These are phyloP conservation scores for Neurospora cerealis DNA, from an alignment of 495 filamentous ascomycete genomes.

Conservation along the genomic window DNA sequence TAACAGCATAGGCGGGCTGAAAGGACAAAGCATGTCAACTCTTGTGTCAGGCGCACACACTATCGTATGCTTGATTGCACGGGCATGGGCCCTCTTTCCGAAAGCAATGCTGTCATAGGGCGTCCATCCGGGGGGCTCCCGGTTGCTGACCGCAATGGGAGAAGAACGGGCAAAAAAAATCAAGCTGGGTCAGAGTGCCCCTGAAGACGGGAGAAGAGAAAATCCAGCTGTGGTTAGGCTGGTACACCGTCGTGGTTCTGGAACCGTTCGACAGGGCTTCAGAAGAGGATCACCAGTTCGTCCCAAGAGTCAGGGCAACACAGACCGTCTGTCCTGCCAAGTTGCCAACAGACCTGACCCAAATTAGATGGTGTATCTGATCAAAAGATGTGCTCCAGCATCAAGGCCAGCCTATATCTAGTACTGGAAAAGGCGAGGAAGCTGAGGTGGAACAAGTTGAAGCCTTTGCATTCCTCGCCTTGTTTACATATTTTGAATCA, in stretches of 20 bases:
- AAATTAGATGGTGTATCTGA: not conserved
- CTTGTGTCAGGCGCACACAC: not conserved
- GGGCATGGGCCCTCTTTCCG: not conserved
- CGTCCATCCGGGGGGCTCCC: not conserved
- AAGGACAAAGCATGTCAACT: not conserved
- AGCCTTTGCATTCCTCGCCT: slow-evolving; percentile 16
- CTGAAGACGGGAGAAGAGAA: not conserved
- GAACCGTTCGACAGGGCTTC: not conserved
- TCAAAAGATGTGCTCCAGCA: not conserved
- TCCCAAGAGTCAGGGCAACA: not conserved
- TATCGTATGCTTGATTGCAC: not conserved
- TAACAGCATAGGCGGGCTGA: not conserved
- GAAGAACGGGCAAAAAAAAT: not conserved
- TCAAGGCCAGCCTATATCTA: not conserved
- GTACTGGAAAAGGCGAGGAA: not conserved
- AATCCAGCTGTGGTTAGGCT: not conserved
- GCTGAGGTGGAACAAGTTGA: not conserved
- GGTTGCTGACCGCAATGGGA: not conserved
- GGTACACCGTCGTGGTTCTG: not conserved
- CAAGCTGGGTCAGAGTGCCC: not conserved
- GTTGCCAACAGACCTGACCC: not conserved
- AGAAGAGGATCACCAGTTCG: not conserved
- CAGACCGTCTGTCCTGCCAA: not conserved
- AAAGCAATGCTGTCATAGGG: not conserved
- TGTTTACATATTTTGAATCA: slow-evolving; percentile 19